These are phyloP conservation scores for Brachypodium distachyon DNA, from an alignment of 202 grass and related monocot genomes.

Conservation along the genomic window DNA sequence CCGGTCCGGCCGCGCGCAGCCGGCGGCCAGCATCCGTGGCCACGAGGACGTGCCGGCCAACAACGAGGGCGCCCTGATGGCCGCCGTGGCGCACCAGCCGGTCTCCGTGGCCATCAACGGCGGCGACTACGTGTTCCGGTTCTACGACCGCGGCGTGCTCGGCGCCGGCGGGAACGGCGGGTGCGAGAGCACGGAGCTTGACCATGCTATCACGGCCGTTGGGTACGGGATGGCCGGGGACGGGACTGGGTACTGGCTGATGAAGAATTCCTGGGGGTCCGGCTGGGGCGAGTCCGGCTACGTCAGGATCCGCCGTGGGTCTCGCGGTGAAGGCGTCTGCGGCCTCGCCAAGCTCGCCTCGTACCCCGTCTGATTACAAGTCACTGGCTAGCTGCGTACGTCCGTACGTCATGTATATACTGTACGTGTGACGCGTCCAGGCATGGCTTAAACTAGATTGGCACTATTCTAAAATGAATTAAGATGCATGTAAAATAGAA, in stretches of 20 bases:
- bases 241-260: conserved; percentile 43
- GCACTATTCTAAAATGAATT: background rate
- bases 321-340: conserved; percentile 31
- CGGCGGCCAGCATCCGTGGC: conserved; percentile 7
- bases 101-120: conserved; percentile 45
- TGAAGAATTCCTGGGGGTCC: conserved; percentile 71
- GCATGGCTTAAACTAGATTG: background rate
- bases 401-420: background rate
- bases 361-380: conserved; percentile 15
- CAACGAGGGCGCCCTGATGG: conserved; percentile 33
- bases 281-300: conserved; percentile 54
- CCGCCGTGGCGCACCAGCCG: conserved; percentile 50
- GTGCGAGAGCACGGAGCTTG: conserved; percentile 37
- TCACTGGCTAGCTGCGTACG: background rate
- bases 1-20: background rate
- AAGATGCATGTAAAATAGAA: background rate
- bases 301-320: conserved; percentile 38
- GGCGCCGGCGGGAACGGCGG: conserved; percentile 5
- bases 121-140: conserved; percentile 15
- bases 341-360: conserved; percentile 38
- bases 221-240: conserved; percentile 39
- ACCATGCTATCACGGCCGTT: conserved; percentile 49
- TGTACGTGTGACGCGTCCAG: too few species aligned
- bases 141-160: conserved; percentile 45
- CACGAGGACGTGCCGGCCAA: conserved; percentile 42